These are phyloP conservation scores for Vitis labrusca DNA, from an alignment of 164 flowering plant species.

Conservation along the genomic window DNA sequence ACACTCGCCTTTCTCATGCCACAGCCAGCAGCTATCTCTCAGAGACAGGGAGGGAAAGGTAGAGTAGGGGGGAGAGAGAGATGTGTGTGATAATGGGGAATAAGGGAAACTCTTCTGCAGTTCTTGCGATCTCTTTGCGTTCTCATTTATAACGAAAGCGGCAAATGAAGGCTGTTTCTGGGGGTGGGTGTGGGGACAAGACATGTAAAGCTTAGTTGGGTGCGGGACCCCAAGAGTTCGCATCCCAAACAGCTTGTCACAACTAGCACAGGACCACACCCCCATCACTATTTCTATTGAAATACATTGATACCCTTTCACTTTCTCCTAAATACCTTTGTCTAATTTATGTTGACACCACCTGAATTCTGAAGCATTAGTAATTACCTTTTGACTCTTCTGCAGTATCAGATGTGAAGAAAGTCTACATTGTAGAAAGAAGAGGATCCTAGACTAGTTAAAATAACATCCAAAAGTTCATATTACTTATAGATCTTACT, in stretches of 20 bases:
- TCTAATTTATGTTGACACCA: neutral
- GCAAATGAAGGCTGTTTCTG: conserved; percentile 13
- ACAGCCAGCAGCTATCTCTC: neutral
- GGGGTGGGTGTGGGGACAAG: conserved; percentile 10
- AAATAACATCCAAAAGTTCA: no score
- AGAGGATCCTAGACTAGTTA: no score
- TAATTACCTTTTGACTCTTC: no score
- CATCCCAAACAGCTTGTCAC: conserved; percentile 11
- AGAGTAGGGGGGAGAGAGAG: neutral
- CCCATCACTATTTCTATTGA: neutral
- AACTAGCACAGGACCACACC: conserved; percentile 17
- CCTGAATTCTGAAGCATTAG: neutral
- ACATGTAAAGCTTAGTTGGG: conserved; percentile 19
- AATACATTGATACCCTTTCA: neutral
- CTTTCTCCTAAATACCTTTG: neutral
- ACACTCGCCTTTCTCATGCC: conserved; percentile 41
- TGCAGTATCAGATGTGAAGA: no score
- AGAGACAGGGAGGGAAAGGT: conserved; percentile 12
- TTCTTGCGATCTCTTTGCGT: neutral
- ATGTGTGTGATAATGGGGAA: conserved; percentile 1
- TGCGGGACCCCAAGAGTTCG: conserved; percentile 19
- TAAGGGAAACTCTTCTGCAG: conserved; percentile 1
- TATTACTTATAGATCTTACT: no score
- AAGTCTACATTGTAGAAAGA: no score
- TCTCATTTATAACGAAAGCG: conserved; percentile 28